Evolutionary conservation across 2,329 filamentous ascomycete species (phyloP).

Genomic region (Fonsecaea pugnacius): DNA sequence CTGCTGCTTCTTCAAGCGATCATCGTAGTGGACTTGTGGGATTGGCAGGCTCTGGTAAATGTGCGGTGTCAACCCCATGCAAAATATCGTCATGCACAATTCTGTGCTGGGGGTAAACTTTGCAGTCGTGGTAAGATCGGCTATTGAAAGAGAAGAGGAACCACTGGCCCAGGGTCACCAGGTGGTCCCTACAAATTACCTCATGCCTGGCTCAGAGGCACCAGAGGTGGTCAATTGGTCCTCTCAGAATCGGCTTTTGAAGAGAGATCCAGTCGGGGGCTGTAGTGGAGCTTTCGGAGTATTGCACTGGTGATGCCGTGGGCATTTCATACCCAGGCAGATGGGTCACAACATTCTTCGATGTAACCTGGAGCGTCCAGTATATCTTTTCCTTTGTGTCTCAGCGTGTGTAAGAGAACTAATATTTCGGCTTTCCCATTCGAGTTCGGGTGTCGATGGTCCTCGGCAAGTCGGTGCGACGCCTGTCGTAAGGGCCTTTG

Average conservation of each 20-base stretch:
- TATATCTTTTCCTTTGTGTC: not conserved
- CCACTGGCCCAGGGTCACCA: not conserved
- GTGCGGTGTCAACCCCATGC: not conserved
- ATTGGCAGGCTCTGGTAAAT: not conserved
- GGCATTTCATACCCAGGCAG: too few species aligned
- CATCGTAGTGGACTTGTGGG: not conserved
- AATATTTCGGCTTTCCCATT: not conserved
- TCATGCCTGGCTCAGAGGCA: not conserved
- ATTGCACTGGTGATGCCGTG: too few species aligned
- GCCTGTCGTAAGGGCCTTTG: not conserved
- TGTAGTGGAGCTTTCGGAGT: not conserved
- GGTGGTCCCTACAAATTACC: not conserved
- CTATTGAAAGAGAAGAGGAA: not conserved
- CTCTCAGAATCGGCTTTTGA: not conserved
- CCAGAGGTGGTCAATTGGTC: not conserved
- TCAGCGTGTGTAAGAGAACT: too few species aligned
- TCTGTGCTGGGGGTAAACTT: not conserved
- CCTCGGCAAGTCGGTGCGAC: not conserved
- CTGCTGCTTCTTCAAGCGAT: not conserved
- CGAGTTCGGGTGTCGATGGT: not conserved
- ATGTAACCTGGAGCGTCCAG: too few species aligned
- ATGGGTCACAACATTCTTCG: too few species aligned
- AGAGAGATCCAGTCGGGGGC: not conserved
- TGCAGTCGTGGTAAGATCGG: not conserved
- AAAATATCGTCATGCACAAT: slow-evolving; percentile 1